phyloP scores from a whole-genome alignment of 1,139 yeast genomes.

The Candida frijolesensis region DNA sequence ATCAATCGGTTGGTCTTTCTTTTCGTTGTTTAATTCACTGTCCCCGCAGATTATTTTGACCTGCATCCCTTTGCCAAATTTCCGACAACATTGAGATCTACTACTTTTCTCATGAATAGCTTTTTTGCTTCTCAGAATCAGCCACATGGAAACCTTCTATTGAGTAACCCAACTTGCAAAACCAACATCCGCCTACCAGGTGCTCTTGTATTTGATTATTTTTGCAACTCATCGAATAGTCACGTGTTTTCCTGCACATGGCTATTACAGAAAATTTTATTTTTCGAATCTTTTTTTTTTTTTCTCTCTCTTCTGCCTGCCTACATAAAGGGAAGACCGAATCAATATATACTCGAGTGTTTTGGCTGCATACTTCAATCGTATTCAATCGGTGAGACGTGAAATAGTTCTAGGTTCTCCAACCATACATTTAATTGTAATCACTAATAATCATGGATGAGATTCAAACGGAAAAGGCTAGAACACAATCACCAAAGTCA shows the following conservation, averaged over 20 bases:
- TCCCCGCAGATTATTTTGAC: too few relatives aligned
- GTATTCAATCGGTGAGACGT: too few relatives aligned
- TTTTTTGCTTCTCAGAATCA: too few relatives aligned
- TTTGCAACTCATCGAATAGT: constrained; percentile 1
- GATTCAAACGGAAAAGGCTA: constrained; percentile 23
- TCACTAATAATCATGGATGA: constrained; percentile 15
- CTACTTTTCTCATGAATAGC: too few relatives aligned
- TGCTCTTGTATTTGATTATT: not conserved
- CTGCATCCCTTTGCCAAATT: too few relatives aligned
- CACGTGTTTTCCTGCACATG: not conserved
- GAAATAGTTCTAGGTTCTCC: not conserved
- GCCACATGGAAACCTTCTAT: too few relatives aligned
- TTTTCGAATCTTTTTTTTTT: constrained; percentile 1
- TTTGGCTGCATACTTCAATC: not conserved
- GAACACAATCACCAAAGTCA: constrained; percentile 63
- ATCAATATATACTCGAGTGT: not conserved
- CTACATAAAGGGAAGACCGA: not conserved
- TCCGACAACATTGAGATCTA: too few relatives aligned
- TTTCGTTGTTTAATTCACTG: too few relatives aligned
- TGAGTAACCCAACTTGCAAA: too few relatives aligned
- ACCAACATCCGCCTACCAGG: too few relatives aligned
- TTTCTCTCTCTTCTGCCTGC: not conserved
- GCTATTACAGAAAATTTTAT: not conserved
- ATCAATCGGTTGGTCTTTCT: too few relatives aligned
- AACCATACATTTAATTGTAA: not conserved